Evolutionary conservation across 129 eudicot genomes (phyloP).

Genomic region (Flaveria trinervia): DNA sequence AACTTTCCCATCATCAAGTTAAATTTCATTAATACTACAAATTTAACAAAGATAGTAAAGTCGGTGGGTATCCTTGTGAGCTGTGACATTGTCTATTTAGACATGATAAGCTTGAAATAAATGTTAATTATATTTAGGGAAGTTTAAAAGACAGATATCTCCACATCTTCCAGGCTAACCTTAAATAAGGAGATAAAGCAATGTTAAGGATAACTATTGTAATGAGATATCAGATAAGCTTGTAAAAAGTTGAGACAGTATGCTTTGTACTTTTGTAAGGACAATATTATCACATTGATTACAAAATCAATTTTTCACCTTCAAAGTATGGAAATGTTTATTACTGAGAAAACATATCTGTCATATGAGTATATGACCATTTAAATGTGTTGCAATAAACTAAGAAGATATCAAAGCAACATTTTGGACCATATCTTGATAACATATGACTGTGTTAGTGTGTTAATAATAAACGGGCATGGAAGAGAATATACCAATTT

Average conservation of each 20-base stretch:
- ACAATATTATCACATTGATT: conserved; percentile 4
- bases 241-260: background rate
- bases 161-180: background rate
- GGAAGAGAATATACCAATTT: conserved; percentile 58
- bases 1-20: background rate
- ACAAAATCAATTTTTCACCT: background rate
- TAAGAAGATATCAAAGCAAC: background rate
- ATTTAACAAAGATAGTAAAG: background rate
- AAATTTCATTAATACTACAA: background rate
- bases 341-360: background rate
- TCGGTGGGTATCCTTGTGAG: background rate
- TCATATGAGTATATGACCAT: background rate
- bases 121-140: background rate
- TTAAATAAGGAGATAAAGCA: background rate
- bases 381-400: background rate
- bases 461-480: background rate
- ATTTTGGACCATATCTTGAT: conserved; percentile 10
- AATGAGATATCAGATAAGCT: background rate
- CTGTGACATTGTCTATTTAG: conserved; percentile 8
- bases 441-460: background rate
- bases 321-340: background rate
- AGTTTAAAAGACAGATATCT: background rate
- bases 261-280: background rate
- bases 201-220: background rate
- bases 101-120: background rate